Percentiles rank a stretch among this genome's conserved stretches.
phyloP scores from a whole-genome alignment of 2,329 filamentous ascomycete genomes.

The Coniochaeta sp. region DNA sequence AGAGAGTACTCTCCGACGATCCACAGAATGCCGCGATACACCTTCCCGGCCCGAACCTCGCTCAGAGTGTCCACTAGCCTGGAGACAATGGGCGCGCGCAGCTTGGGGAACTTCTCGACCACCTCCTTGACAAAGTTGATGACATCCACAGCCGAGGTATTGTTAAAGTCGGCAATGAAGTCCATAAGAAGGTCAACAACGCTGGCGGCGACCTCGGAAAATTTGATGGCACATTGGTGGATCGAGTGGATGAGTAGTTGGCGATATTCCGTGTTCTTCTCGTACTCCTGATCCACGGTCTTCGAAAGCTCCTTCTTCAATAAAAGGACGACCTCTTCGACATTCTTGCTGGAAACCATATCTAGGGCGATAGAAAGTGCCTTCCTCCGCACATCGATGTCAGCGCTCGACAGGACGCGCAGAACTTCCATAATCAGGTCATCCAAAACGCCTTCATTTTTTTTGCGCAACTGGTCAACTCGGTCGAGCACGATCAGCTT shows the following conservation, averaged over 20 bases:
- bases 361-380: slow-evolving; percentile 84
- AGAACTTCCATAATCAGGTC: slow-evolving; percentile 96
- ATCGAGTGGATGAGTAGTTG: slow-evolving; percentile 95
- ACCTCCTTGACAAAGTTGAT: slow-evolving; percentile 99
- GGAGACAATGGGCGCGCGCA: slow-evolving; percentile 80
- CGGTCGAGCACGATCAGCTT: slow-evolving; percentile 96
- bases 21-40: slow-evolving; percentile 94
- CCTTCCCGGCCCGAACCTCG: slow-evolving; percentile 93
- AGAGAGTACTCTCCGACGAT: slow-evolving; percentile 96
- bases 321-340: slow-evolving; percentile 92
- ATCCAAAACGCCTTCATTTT: slow-evolving; percentile 76
- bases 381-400: slow-evolving; percentile 92
- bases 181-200: slow-evolving; percentile 98
- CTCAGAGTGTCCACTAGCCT: slow-evolving; percentile 83
- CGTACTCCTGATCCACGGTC: slow-evolving; percentile 96
- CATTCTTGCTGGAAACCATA: slow-evolving; percentile 98
- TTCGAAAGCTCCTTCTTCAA: slow-evolving; percentile 97
- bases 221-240: slow-evolving; percentile 97
- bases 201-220: slow-evolving; percentile 94
- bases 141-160: slow-evolving; percentile 91
- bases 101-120: slow-evolving; percentile 91
- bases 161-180: slow-evolving; percentile 98
- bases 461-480: slow-evolving; percentile 65
- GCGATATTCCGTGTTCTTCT: slow-evolving; percentile 94
- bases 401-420: slow-evolving; percentile 86